phyloP scores from a whole-genome alignment of 2,329 filamentous ascomycete species.

The Zymoseptoria pseudotritici region DNA sequence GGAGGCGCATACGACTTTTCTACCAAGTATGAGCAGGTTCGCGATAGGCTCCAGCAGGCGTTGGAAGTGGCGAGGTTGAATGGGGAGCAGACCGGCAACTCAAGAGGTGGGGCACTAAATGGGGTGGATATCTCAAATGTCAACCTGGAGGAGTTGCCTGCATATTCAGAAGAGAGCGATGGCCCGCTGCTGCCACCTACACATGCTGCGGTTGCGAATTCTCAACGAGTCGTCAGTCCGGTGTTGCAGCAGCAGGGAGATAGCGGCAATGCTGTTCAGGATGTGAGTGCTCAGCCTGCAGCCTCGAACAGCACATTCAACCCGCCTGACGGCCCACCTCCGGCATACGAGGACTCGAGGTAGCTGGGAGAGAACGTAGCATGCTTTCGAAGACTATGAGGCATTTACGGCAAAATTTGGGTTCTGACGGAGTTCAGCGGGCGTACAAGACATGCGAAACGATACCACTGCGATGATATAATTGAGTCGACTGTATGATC shows the following conservation, averaged over 20 bases:
- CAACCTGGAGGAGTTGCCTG: slow-evolving; percentile 78
- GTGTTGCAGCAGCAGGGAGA: slow-evolving; percentile 15
- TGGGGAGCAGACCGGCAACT: slow-evolving; percentile 13
- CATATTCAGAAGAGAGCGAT: slow-evolving; percentile 61
- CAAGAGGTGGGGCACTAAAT: slow-evolving; percentile 28
- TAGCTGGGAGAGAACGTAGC: neutral
- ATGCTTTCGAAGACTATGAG: neutral
- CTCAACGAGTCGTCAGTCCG: slow-evolving; percentile 2
- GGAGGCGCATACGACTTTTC: slow-evolving; percentile 93
- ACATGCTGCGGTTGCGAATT: slow-evolving; percentile 25
- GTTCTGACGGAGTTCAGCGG: neutral
- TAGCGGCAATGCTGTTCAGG: slow-evolving; percentile 9
- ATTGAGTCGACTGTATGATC: neutral
- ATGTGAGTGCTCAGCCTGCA: slow-evolving; percentile 10
- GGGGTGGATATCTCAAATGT: slow-evolving; percentile 56
- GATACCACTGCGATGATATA: neutral
- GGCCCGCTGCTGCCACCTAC: slow-evolving; percentile 32
- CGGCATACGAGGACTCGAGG: slow-evolving; percentile 80
- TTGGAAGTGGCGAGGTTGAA: slow-evolving; percentile 58
- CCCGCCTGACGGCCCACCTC: slow-evolving; percentile 68
- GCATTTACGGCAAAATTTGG: neutral
- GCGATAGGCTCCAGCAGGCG: slow-evolving; percentile 73
- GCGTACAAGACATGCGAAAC: neutral
- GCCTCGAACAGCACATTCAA: slow-evolving; percentile 32
- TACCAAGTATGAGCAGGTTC: slow-evolving; percentile 71